Evolutionary conservation across 2,329 filamentous ascomycete species (phyloP), one percentile per base, ranked within the genome.

Genomic region (Ophiostoma populinum): DNA sequence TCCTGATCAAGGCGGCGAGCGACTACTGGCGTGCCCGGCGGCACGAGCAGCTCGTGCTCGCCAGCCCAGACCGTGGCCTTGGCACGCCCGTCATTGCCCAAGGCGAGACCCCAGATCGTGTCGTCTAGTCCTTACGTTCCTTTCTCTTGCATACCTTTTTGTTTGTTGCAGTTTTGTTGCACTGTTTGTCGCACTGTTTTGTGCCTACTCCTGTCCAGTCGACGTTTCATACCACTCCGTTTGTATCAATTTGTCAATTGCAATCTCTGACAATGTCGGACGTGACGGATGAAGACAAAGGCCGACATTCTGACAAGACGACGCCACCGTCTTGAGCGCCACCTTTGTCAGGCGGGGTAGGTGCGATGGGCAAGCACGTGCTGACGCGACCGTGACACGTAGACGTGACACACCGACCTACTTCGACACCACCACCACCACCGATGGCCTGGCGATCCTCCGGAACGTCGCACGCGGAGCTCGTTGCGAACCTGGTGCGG

Each of bases 21-120:
- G 86, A 95, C 52, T 98, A 90, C 52, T 58, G 95, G 42, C 72
- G 76, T 45, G 90, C 85, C 24, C 70, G 87, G 51, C 68, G 83
- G 49, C 90, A 95, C 51, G 90, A 98, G 59, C 81, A 90, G 53
- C 63, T 98, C 34, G 83, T 98, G 5, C 60, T 94, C 45, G 86
- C 92, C 53, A 93, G 83, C 52, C 90, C 90, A 0, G 86, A 93
- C 47, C 69, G 90, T 24, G 86, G 87, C 2, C 61, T 95, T 35
- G 75, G 75, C 13, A 70, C 92, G 26, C 78, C 90, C 3, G 69
- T 98, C 38, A 80, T 98, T 47, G 86, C 85, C 0, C 76, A 82
- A 47, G 82, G 80, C 31, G 90, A 95, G 62, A 64, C 66, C 32
- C 65, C 79, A 0, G 83, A 92, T 59, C 74, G 69, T 20, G 75